Evolutionary conservation across 2,329 filamentous ascomycete genomes (phyloP).

Genomic region (Cytospora mali): DNA sequence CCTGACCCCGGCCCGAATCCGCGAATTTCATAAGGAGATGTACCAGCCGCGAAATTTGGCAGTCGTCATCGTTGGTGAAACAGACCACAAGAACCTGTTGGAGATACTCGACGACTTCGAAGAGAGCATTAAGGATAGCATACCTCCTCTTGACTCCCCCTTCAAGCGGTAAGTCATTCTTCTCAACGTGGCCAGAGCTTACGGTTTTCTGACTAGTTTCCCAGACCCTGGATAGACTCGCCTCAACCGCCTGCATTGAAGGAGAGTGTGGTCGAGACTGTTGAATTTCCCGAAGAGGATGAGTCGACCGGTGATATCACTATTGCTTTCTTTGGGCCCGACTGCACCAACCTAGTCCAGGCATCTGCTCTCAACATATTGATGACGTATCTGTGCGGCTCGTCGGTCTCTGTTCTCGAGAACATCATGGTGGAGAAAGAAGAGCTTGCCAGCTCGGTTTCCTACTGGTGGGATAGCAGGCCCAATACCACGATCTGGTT

Average conservation of each 20-base stretch:
- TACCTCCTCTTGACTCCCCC: conserved; percentile 72
- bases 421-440: conserved; percentile 93
- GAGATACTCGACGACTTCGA: conserved; percentile 87
- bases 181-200: background rate
- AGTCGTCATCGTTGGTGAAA: conserved; percentile 87
- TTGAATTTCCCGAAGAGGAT: conserved; percentile 95
- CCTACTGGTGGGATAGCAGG: conserved; percentile 76
- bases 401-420: conserved; percentile 88
- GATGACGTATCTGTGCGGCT: conserved; percentile 86
- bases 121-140: conserved; percentile 77
- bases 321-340: conserved; percentile 84
- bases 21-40: conserved; percentile 95
- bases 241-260: conserved; percentile 72
- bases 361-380: conserved; percentile 77
- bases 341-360: conserved; percentile 69
- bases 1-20: conserved; percentile 84
- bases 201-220: background rate
- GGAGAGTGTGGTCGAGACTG: conserved; percentile 72
- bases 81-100: conserved; percentile 79
- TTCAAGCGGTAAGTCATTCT: conserved; percentile 63
- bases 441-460: conserved; percentile 84
- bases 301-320: conserved; percentile 89
- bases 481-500: conserved; percentile 86
- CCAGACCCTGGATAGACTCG: conserved; percentile 84
- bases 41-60: conserved; percentile 97